These are phyloP conservation scores for Skeletonema potamos DNA, from an alignment of 108 stramenopile genomes.

Conservation along the genomic window DNA sequence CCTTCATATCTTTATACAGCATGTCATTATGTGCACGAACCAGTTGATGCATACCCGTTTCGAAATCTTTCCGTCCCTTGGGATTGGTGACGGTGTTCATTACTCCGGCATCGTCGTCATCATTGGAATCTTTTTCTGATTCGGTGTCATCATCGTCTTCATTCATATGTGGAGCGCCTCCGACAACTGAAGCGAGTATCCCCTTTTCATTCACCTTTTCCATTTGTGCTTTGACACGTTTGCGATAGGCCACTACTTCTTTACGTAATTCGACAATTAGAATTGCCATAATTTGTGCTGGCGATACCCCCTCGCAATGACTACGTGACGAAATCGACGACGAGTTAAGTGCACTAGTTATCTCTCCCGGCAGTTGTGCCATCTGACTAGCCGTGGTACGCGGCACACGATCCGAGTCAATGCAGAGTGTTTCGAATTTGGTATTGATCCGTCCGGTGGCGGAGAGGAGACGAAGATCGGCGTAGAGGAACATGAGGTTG, in stretches of 20 bases:
- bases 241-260: conserved; percentile 42
- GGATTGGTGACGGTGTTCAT: conserved; percentile 34
- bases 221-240: conserved; percentile 28
- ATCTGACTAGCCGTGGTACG: conserved; percentile 28
- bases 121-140: conserved; percentile 9
- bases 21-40: conserved; percentile 57
- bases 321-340: too few relatives aligned
- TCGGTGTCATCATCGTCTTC: conserved; percentile 22
- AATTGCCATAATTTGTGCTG: conserved; percentile 69
- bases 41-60: conserved; percentile 53
- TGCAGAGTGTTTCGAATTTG: conserved; percentile 58
- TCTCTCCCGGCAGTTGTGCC: conserved; percentile 19
- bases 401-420: conserved; percentile 55
- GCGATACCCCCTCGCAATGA: conserved; percentile 40
- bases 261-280: conserved; percentile 63
- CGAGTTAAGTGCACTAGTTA: background rate
- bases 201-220: conserved; percentile 17
- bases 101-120: conserved; percentile 36
- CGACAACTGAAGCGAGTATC: conserved; percentile 1
- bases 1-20: conserved; percentile 49
- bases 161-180: background rate
- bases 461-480: conserved; percentile 64
- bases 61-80: conserved; percentile 42
- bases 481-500: conserved; percentile 62
- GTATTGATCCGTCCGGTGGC: conserved; percentile 68